Evolutionary conservation across 2,329 filamentous ascomycete genomes (phyloP), one percentile per base, ranked within the genome.

Genomic region (Mycosphaerella arachidis): DNA sequence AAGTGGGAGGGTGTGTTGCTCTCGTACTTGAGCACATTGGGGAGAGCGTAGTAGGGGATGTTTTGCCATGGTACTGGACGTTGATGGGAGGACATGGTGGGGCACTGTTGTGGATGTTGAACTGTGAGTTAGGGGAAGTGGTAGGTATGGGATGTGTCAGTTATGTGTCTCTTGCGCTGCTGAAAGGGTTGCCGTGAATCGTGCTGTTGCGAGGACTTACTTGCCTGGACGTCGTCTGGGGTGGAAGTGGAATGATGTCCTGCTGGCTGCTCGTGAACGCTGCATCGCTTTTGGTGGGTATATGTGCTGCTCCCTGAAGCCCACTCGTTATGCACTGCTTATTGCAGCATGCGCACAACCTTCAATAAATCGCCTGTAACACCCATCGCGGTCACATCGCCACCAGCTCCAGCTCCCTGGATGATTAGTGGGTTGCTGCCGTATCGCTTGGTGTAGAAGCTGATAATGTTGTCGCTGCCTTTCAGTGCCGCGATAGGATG

Each of bases 381-480:
- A 61, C 94, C 94, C 93, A 97, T 97, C 30, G 94, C 94, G 35
- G 94, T 99, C 56, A 97, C 92, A 48, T 97, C 92, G 65, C 90
- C 92, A 68, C 94, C 94, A 29, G 94, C 94, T 62, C 79, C 94
- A 37, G 91, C 92, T 61, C 94, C 94, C 79, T 97, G 93, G 64
- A 99, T 86, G 72, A 97, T 96, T 64, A 99, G 81, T 48, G 94
- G 92, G 76, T 93, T 95, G 73, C 81, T 84, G 60, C 92, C 92
- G 73, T 99, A 99, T 70, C 94, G 84, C 82, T 95, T 89, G 6
- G 94, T 99, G 78, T 97, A 96, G 81, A 99, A 97, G 81, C 88
- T 96, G 73, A 99, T 96, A 74, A 99, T 96, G 80, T 99, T 99
- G 75, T 97, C 94, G 75, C 92, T 97, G 37, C 94, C 94, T 83